phyloP scores from a whole-genome alignment of 2,329 filamentous ascomycete genomes.

The Calonectria ilicicola region DNA sequence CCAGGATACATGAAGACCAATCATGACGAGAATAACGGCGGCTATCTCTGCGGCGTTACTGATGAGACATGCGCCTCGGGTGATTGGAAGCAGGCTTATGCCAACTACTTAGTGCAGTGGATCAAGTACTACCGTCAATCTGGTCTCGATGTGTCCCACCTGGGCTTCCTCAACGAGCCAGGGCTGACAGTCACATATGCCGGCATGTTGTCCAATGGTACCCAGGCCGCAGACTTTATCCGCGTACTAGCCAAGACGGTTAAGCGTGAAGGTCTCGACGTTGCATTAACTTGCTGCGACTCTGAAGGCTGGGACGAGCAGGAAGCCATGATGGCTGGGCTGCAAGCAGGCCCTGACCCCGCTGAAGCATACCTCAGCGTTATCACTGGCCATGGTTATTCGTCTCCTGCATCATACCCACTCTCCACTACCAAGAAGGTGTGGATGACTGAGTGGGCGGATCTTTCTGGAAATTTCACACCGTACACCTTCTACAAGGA shows the following conservation, averaged over 20 bases:
- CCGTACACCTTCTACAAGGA: conserved; percentile 1
- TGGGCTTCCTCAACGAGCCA: conserved; percentile 60
- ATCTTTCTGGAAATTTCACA: not conserved
- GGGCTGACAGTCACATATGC: conserved; percentile 48
- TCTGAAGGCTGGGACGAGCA: conserved; percentile 50
- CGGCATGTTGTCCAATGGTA: conserved; percentile 48
- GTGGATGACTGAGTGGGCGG: not conserved
- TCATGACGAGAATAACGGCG: conserved; percentile 1
- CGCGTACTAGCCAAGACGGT: conserved; percentile 55
- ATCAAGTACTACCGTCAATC: conserved; percentile 58
- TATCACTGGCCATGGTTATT: not conserved
- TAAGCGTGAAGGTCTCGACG: conserved; percentile 20
- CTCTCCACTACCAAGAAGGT: not conserved
- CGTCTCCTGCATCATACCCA: not conserved
- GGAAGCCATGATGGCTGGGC: not conserved
- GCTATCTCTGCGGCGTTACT: conserved; percentile 53
- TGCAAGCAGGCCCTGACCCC: not conserved
- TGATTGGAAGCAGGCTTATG: conserved; percentile 62
- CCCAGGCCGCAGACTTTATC: conserved; percentile 62
- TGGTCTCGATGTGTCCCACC: conserved; percentile 57
- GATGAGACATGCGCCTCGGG: conserved; percentile 52
- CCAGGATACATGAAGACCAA: conserved; percentile 11
- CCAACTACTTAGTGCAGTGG: conserved; percentile 61
- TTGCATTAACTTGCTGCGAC: conserved; percentile 53
- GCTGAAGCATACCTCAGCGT: not conserved